A percentile compares a stretch with the other conserved stretches of the same genome.
These are phyloP conservation scores for Cystobasidium slooffiae DNA, from an alignment of 1,284 basidiomycete species.

Conservation along the genomic window DNA sequence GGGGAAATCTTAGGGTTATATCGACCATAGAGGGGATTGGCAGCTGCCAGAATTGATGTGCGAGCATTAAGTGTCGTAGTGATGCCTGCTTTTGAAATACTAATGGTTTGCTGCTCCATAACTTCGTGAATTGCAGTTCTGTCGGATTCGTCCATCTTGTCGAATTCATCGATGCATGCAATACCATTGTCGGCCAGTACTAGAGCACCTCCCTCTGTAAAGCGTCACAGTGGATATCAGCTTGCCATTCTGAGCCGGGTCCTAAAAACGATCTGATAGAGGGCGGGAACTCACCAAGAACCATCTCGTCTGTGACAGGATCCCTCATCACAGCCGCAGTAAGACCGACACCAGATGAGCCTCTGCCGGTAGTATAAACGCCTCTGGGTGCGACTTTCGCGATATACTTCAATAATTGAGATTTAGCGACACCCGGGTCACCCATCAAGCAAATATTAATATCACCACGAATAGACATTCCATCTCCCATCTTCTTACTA, in stretches of 20 bases:
- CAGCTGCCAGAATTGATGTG: conserved; percentile 95
- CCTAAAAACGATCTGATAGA: background rate
- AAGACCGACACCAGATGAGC: conserved; percentile 96
- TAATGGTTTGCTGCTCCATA: conserved; percentile 99
- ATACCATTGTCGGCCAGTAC: conserved; percentile 99
- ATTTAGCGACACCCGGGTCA: conserved; percentile 99
- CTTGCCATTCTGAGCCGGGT: background rate
- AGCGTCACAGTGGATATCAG: background rate
- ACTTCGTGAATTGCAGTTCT: conserved; percentile 99
- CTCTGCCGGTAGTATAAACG: conserved; percentile 97
- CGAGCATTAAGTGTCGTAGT: conserved; percentile 98
- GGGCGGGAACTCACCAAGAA: conserved; percentile 68
- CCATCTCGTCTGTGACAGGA: conserved; percentile 99
- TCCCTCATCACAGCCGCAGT: conserved; percentile 99
- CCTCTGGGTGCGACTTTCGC: conserved; percentile 97
- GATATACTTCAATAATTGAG: conserved; percentile 96
- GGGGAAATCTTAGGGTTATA: conserved; percentile 98
- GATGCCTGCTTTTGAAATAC: conserved; percentile 98
- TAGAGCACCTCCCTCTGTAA: conserved; percentile 91
- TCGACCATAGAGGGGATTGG: conserved; percentile 95
- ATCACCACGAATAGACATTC: conserved; percentile 98
- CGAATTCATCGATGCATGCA: conserved; percentile 99
- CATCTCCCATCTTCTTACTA: conserved; percentile 91
- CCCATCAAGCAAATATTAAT: conserved; percentile 99
- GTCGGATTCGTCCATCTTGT: conserved; percentile 99